Conservation (phyloP, 495 filamentous ascomycete genomes). For the Aspergillus campestris region DNA sequence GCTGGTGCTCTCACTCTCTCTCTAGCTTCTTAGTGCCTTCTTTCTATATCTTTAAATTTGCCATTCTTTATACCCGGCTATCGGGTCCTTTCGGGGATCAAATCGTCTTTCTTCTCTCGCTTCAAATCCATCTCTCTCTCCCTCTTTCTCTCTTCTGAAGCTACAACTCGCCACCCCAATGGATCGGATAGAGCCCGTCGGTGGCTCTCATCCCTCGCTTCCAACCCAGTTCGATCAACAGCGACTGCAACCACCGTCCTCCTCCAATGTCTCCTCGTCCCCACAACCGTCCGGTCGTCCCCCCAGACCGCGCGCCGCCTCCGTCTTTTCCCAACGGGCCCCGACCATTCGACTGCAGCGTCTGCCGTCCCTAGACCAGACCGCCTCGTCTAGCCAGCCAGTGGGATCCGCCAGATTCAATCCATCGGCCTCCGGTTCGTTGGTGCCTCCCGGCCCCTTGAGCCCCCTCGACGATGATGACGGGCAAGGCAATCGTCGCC, state of each 20-base stretch:
- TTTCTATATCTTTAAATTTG: no score
- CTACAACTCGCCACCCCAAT: slow-evolving; percentile 10
- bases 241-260: slow-evolving; percentile 3
- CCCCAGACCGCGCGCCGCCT: slow-evolving; percentile 8
- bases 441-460: background rate
- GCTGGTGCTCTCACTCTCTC: no score
- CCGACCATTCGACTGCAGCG: slow-evolving; percentile 35
- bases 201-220: slow-evolving; percentile 10
- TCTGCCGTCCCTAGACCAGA: slow-evolving; percentile 19
- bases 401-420: slow-evolving; percentile 2
- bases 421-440: slow-evolving; percentile 4
- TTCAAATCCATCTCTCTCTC: no score
- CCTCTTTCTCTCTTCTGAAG: no score
- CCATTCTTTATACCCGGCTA: no score
- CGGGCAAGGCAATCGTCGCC: slow-evolving; percentile 27
- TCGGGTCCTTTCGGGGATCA: no score
- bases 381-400: slow-evolving; percentile 2
- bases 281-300: slow-evolving; percentile 10
- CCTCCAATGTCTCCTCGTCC: background rate
- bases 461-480: slow-evolving; percentile 24
- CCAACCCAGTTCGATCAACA: no score
- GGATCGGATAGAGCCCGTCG: slow-evolving; percentile 37
- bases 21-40: no score
- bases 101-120: no score
- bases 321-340: slow-evolving; percentile 21